A percentile compares a stretch with the other conserved stretches of the same genome.
Evolutionary conservation across 129 eudicot species (phyloP).

Genomic region (Gnaphalium uliginosum): DNA sequence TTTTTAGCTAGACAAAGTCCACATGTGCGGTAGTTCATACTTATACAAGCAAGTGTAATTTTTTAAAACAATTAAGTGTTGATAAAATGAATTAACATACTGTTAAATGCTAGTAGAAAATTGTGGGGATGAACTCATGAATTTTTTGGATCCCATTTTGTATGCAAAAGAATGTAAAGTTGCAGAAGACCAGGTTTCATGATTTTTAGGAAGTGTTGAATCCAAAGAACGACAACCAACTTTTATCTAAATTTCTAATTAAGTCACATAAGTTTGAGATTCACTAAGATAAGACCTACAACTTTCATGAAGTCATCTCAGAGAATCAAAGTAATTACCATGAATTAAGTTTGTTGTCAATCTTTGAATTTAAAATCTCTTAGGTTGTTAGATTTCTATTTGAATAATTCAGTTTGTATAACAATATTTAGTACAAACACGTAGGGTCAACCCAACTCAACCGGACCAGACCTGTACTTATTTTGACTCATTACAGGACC

Average conservation of each 20-base stretch:
- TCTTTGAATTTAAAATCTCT: neutral
- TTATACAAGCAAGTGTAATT: neutral
- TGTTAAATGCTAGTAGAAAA: constrained; percentile 6
- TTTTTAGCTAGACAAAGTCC: neutral
- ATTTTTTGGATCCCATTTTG: neutral
- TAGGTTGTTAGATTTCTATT: neutral
- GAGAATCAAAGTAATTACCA: neutral
- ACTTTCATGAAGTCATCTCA: neutral
- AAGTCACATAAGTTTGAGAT: neutral
- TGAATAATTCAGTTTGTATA: neutral
- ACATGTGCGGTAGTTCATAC: no score
- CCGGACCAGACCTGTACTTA: neutral
- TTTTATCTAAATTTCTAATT: neutral
- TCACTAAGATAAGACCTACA: neutral
- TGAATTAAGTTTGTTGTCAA: neutral
- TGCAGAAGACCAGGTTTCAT: neutral
- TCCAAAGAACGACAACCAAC: neutral
- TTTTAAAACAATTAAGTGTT: neutral
- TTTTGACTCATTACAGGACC: no score
- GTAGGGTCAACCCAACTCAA: neutral
- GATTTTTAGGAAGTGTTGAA: neutral
- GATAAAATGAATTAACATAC: neutral
- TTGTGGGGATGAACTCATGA: neutral
- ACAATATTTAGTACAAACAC: neutral
- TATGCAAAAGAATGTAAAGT: neutral